Evolutionary conservation across 2,329 filamentous ascomycete species (phyloP).

Genomic region (Lasiodiplodia citricola): DNA sequence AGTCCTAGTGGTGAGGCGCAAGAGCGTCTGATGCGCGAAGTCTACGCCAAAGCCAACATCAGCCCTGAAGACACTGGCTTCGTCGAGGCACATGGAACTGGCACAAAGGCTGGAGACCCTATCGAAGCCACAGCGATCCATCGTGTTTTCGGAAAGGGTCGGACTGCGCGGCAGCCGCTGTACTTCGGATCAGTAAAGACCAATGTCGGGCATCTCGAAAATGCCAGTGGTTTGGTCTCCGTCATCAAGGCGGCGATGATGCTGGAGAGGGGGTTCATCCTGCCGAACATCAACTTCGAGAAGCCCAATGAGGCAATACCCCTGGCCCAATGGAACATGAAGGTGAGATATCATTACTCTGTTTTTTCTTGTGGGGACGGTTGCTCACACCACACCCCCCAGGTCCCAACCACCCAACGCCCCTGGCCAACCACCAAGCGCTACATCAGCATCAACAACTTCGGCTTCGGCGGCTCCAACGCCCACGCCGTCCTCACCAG

Average conservation of each 20-base stretch:
- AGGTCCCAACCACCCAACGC: constrained; percentile 17
- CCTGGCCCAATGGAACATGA: constrained; percentile 28
- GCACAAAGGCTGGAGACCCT: constrained; percentile 59
- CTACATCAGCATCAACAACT: constrained; percentile 28
- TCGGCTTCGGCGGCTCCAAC: constrained; percentile 29
- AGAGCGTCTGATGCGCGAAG: constrained; percentile 39
- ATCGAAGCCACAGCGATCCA: constrained; percentile 34
- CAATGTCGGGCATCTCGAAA: constrained; percentile 41
- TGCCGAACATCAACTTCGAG: constrained; percentile 34
- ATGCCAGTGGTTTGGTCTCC: constrained; percentile 35
- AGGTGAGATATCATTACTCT: constrained; percentile 20
- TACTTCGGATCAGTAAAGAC: constrained; percentile 35
- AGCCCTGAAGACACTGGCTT: constrained; percentile 28
- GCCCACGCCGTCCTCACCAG: constrained; percentile 27
- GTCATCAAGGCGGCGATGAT: constrained; percentile 39
- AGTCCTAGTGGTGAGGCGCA: constrained; percentile 61
- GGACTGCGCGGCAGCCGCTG: constrained; percentile 34
- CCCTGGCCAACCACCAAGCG: constrained; percentile 26
- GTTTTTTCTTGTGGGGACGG: background rate
- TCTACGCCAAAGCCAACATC: constrained; percentile 46
- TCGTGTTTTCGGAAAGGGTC: constrained; percentile 21
- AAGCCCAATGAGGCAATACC: constrained; percentile 29
- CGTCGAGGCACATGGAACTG: constrained; percentile 58
- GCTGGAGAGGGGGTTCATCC: constrained; percentile 33
- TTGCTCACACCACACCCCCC: background rate